Evolutionary conservation across 768 basidiomycete species (phyloP), one percentile per base, ranked within the genome.

Genomic region (Mrakia blollopis): DNA sequence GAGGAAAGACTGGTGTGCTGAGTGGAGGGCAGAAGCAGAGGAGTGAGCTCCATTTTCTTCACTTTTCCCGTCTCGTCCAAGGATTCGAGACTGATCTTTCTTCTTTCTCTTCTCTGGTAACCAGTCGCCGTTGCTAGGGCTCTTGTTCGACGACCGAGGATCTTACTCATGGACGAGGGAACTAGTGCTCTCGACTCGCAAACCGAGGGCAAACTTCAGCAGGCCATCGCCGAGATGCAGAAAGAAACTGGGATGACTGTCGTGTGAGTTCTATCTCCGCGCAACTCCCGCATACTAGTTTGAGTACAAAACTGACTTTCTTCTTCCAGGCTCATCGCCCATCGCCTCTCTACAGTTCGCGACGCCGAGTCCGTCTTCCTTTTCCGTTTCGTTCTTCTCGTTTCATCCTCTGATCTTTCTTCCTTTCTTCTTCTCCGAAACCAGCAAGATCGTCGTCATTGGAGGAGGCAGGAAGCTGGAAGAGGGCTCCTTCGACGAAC

Each of bases 21-120:
- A 81, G 80, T 13, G 83, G 83, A n/a, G 83, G 83, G 21, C 82
- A 83, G 70, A 75, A 80, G 18, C 78, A 80, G 72, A 68, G 80
- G 39, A 72, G 75, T 50, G 61, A 54, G 52, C 14, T 54, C 14
- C 21, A 9, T 16, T 25, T n/a, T 6, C 52, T 8, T 54, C 23
- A 23, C 7, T 21, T 7, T 11, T n/a, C 6, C 8, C 18, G 35
- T 25, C 44, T 9, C 7, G 44, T 44, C 44, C 11, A 44, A 44
- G 44, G 39, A 2, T 44, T 14, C 11, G 14, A 44, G 11, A 28
- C 44, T 68, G 67, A 68, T n/a, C n/a, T n/a, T n/a, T n/a, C n/a
- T n/a, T n/a, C 35, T 25, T 18, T 44, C 14, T 4, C 69, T 14
- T 44, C 13, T n/a, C 9, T 71, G 16, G n/a, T n/a, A n/a, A n/a